These are phyloP conservation scores for Penicillium sumatraense DNA, from an alignment of 2,329 filamentous ascomycete genomes.

Conservation along the genomic window DNA sequence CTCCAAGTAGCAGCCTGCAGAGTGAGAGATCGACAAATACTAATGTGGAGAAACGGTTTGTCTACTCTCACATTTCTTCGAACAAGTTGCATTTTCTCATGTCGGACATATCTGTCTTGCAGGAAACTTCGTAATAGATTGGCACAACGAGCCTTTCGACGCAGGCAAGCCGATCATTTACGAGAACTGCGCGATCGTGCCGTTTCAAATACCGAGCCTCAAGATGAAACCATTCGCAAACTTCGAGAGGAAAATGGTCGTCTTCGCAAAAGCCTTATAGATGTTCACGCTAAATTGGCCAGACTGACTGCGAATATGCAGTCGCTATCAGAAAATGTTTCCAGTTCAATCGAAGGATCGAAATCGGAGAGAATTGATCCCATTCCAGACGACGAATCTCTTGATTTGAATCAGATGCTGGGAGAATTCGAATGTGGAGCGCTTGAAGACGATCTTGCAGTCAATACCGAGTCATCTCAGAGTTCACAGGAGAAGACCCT, in stretches of 20 bases:
- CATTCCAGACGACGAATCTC: not conserved
- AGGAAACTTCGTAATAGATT: conserved; percentile 7
- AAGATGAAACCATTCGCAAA: conserved; percentile 7
- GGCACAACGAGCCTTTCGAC: conserved; percentile 11
- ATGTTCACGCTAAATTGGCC: conserved; percentile 5
- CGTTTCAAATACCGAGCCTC: conserved; percentile 1
- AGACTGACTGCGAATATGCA: not conserved
- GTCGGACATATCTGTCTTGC: not conserved
- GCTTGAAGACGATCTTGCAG: not conserved
- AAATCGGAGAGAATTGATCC: not conserved
- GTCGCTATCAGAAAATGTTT: not conserved
- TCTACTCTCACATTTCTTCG: not conserved
- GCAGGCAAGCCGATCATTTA: conserved; percentile 11
- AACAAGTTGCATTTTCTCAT: no score
- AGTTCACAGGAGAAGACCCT: not conserved
- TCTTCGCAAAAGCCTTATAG: conserved; percentile 4
- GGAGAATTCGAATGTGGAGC: not conserved
- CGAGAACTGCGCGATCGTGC: conserved; percentile 7
- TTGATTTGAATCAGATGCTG: not conserved
- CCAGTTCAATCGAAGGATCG: not conserved
- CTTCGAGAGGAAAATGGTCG: conserved; percentile 10
- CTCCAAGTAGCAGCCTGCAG: not conserved
- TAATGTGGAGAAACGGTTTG: conserved; percentile 3
- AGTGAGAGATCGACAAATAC: not conserved
- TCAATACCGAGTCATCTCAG: not conserved